Conservation (phyloP, 495 filamentous ascomycete species). For the Terfezia boudieri region DNA sequence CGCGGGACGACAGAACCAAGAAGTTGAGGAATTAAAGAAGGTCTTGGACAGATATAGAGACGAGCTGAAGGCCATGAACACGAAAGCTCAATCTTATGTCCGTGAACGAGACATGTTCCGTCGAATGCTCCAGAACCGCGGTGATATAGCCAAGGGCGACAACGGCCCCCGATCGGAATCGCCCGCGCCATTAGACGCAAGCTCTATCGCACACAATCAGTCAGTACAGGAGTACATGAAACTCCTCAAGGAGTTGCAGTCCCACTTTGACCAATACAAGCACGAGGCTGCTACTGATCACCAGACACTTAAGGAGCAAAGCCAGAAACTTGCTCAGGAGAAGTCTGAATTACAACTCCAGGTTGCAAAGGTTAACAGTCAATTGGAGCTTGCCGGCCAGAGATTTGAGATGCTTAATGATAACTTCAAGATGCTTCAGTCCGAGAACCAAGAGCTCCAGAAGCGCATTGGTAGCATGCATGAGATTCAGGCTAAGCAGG, state of each 20-base stretch:
- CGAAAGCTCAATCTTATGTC: conserved; percentile 63
- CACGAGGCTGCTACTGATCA: conserved; percentile 62
- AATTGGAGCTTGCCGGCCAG: conserved; percentile 56
- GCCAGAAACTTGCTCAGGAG: conserved; percentile 56
- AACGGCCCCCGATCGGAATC: conserved; percentile 24
- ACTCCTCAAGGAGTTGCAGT: conserved; percentile 61
- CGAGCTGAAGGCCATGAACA: conserved; percentile 54
- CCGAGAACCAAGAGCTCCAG: conserved; percentile 63
- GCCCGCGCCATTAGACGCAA: conserved; percentile 12
- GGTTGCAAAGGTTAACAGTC: conserved; percentile 50
- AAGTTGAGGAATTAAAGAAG: conserved; percentile 25
- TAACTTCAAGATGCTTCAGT: conserved; percentile 61
- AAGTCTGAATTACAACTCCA: conserved; percentile 65
- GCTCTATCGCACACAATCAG: conserved; percentile 16
- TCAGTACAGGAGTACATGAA: conserved; percentile 31
- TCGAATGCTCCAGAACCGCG: conserved; percentile 61
- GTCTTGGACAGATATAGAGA: conserved; percentile 27
- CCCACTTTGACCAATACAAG: conserved; percentile 73
- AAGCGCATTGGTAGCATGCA: conserved; percentile 51
- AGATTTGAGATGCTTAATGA: conserved; percentile 77
- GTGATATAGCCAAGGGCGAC: conserved; percentile 34
- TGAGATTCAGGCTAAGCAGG: conserved; percentile 69
- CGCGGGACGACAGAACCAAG: conserved; percentile 26
- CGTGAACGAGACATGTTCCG: conserved; percentile 94
- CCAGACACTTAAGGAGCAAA: conserved; percentile 61